Base-by-base conservation (phyloP, 257 asterid species). In the Verbascum thapsus region DNA sequence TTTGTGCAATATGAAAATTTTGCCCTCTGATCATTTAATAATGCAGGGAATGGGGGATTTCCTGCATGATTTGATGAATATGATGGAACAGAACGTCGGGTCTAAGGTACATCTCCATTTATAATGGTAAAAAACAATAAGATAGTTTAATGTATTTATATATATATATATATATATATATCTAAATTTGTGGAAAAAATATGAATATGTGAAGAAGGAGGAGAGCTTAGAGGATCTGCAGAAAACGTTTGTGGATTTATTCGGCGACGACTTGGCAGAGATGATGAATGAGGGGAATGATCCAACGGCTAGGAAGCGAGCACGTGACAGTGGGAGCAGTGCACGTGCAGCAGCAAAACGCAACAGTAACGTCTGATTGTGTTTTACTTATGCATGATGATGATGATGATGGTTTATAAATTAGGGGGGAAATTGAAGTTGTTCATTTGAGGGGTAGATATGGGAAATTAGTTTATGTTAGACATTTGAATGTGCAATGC, bases 41-140 rank as follows among this genome's bases (percentile, higher is more conserved):
- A n/a, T n/a, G n/a, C 81, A 91, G 98, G 96, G 91, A 3, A 91
- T 91, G 98, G 88, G 91, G 19, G 98, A 88, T 66, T 91, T 91
- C 76, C 71, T 90, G 51, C 86, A 84, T 26, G 98, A 90, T 61
- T 64, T 88, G 80, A 72, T 85, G 87, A 82, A 73, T 16, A 79
- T 85, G 87, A 88, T 88, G 98, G 95, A 88, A 32, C 54, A 84
- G 58, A 73, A 88, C 35, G 87, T 64, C 6, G 89, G 78, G 64
- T 54, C 76, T 1, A 68, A 82, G 98, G 96, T 88, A 70, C 17
- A 18, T 44, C 19, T n/a, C 5, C 7, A 13, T 39, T 23, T 12
- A 1, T 0, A 10, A 19, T 45, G 62, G 61, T 8, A 3, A 26
- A n/a, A 1, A 26, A 26, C 32, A 26, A 5, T 26, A 26, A 26